Conservation (phyloP, 139 green algal genomes). For the Cymbomonas tetramitiformis region DNA sequence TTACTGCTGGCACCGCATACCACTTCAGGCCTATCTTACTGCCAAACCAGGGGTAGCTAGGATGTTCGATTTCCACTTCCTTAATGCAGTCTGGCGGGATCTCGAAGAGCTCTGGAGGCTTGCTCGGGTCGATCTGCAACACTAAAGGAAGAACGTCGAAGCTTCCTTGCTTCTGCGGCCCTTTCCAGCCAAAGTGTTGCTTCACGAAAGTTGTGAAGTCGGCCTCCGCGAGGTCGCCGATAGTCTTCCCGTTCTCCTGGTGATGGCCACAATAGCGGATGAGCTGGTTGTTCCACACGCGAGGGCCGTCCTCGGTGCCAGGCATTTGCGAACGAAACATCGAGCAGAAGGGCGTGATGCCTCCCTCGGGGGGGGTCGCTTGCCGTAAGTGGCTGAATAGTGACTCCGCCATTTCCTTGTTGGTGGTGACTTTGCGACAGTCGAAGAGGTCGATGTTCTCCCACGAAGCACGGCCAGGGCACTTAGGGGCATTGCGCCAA, state of each 20-base stretch:
- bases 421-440: conserved; percentile 20
- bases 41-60: conserved; percentile 22
- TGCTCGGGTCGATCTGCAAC: conserved; percentile 24
- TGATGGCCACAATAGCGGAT: conserved; percentile 15
- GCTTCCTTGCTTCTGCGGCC: conserved; percentile 1
- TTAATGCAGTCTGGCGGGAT: conserved; percentile 23
- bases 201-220: conserved; percentile 30
- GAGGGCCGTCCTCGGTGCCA: conserved; percentile 20
- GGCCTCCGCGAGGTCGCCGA: conserved; percentile 15
- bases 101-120: conserved; percentile 25
- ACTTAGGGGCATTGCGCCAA: conserved; percentile 41
- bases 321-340: conserved; percentile 21
- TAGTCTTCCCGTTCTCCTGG: not conserved
- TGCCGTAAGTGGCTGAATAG: conserved; percentile 26
- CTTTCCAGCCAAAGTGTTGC: conserved; percentile 26
- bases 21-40: conserved; percentile 32
- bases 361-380: conserved; percentile 21
- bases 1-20: conserved; percentile 31
- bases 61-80: conserved; percentile 9
- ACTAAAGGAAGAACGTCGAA: conserved; percentile 34
- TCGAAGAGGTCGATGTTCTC: conserved; percentile 32
- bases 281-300: conserved; percentile 40
- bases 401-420: conserved; percentile 24
- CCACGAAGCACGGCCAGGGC: conserved; percentile 31
- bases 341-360: conserved; percentile 29